Conservation (phyloP, 768 basidiomycete species). For the Tylopilus subfusipes region DNA sequence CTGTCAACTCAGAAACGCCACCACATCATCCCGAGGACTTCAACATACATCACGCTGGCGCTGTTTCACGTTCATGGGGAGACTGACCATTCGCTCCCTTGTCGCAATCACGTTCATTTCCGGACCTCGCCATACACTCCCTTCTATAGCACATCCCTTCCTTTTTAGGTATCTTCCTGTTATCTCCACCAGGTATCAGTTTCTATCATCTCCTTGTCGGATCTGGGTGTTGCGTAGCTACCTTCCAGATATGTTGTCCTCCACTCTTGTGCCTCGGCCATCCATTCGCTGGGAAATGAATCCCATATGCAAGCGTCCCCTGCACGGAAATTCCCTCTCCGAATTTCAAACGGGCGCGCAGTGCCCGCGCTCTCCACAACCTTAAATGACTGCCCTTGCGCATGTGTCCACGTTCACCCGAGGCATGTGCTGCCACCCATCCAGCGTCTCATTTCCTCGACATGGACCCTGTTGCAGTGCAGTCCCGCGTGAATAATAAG, state of each 20-base stretch:
- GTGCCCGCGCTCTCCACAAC: slow-evolving; percentile 16
- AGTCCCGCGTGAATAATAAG: slow-evolving; percentile 4
- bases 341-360: slow-evolving; percentile 25
- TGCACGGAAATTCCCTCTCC: slow-evolving; percentile 15
- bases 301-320: slow-evolving; percentile 12
- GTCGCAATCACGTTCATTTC: slow-evolving; percentile 31
- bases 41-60: slow-evolving; percentile 29
- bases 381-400: slow-evolving; percentile 6
- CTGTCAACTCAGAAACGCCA: slow-evolving; percentile 11
- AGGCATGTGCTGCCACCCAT: slow-evolving; percentile 2
- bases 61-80: slow-evolving; percentile 34
- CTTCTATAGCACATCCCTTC: slow-evolving; percentile 18
- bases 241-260: slow-evolving; percentile 30
- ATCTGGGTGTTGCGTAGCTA: slow-evolving; percentile 27
- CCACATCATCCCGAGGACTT: slow-evolving; percentile 25
- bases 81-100: slow-evolving; percentile 23
- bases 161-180: slow-evolving; percentile 25
- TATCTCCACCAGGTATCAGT: slow-evolving; percentile 34
- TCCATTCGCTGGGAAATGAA: slow-evolving; percentile 13
- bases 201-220: slow-evolving; percentile 24
- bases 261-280: slow-evolving; percentile 20
- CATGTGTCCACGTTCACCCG: slow-evolving; percentile 6
- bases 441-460: slow-evolving; percentile 22
- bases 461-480: slow-evolving; percentile 18
- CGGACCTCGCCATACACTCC: slow-evolving; percentile 23